Evolutionary conservation across 495 filamentous ascomycete species (phyloP).

Genomic region (Penicillium coprophilum): DNA sequence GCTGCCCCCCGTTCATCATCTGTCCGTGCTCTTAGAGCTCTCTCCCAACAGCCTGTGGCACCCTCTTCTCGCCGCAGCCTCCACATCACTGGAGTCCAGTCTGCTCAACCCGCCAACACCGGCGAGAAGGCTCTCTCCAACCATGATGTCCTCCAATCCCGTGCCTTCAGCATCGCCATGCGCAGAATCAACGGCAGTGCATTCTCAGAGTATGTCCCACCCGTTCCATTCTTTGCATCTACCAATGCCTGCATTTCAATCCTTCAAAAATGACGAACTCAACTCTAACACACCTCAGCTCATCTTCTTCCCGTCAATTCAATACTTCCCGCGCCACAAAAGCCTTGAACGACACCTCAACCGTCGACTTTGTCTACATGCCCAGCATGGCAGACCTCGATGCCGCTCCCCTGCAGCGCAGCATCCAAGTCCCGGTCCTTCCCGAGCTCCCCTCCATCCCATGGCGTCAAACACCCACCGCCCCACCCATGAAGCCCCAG

Average conservation of each 20-base stretch:
- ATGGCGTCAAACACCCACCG: slow-evolving; percentile 21
- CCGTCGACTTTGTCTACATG: slow-evolving; percentile 65
- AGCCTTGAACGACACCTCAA: slow-evolving; percentile 55
- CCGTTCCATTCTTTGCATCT: not conserved
- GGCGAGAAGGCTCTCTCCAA: slow-evolving; percentile 46
- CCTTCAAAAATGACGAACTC: not conserved
- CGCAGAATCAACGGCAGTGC: slow-evolving; percentile 45
- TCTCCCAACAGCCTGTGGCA: slow-evolving; percentile 44
- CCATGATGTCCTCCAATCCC: slow-evolving; percentile 52
- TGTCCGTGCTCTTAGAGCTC: slow-evolving; percentile 48
- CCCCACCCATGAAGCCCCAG: slow-evolving; percentile 52
- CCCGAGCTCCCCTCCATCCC: slow-evolving; percentile 43
- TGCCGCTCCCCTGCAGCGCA: slow-evolving; percentile 24
- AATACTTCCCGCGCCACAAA: slow-evolving; percentile 58
- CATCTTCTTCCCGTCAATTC: slow-evolving; percentile 50
- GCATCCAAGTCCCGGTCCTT: slow-evolving; percentile 54
- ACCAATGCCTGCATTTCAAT: not conserved
- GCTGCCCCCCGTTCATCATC: slow-evolving; percentile 52
- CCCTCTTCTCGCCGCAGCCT: slow-evolving; percentile 47
- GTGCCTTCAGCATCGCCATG: slow-evolving; percentile 56
- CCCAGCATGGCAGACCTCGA: slow-evolving; percentile 51
- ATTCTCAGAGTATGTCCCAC: slow-evolving; percentile 39
- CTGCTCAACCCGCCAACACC: slow-evolving; percentile 41
- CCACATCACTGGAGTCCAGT: slow-evolving; percentile 56
- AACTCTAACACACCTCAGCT: slow-evolving; percentile 27